Evolutionary conservation across 2,329 filamentous ascomycete species (phyloP), one percentile per base, ranked within the genome.

Genomic region (Fusarium sulawesiense): DNA sequence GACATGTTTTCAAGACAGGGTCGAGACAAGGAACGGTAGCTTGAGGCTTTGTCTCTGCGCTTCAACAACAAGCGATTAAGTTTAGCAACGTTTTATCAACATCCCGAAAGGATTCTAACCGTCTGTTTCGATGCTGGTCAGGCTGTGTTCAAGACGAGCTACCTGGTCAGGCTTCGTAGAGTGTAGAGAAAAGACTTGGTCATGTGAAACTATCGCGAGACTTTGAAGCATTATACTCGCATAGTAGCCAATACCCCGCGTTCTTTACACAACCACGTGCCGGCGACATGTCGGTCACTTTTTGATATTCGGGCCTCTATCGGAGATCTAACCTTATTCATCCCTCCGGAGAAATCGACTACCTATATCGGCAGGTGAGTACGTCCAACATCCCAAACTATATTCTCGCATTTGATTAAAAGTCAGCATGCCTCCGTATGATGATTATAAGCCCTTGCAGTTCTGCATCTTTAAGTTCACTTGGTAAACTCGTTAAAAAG

Each of bases 271-370:
- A 66, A 49, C 34, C 29, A 60, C 32, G 32, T 42, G 47, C 23
- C 63, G 63, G 63, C 37, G 53, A 59, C 54, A 66, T 66, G 46
- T 66, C 63, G 54, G 63, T 8, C 18, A 21, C 32, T 54, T 21
- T 59, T 12, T 6, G 12, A 47, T 25, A 60, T 54, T 66, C 63
- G 63, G 60, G 42, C 63, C 62, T 65, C 60, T 48, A 11, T 46
- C 62, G 62, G 53, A 32, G 34, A 48, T 45, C 47, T 64, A 65
- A 42, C 62, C 42, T 14, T 47, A 13, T 59, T 3, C 25, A 41
- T 32, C 34, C 3, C 7, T 37, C n/a, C 27, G 9, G 4, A 16
- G 29, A 46, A 32, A 46, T 16, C 14, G 8, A n/a, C 16, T 53
- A 41, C 48, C 48, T 47, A 47, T 47, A 47, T 20, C 3, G 45